A percentile compares a stretch with the other conserved stretches of the same genome.
These are phyloP conservation scores for Anthostomella pinea DNA, from an alignment of 2,329 filamentous ascomycete species.

Conservation along the genomic window DNA sequence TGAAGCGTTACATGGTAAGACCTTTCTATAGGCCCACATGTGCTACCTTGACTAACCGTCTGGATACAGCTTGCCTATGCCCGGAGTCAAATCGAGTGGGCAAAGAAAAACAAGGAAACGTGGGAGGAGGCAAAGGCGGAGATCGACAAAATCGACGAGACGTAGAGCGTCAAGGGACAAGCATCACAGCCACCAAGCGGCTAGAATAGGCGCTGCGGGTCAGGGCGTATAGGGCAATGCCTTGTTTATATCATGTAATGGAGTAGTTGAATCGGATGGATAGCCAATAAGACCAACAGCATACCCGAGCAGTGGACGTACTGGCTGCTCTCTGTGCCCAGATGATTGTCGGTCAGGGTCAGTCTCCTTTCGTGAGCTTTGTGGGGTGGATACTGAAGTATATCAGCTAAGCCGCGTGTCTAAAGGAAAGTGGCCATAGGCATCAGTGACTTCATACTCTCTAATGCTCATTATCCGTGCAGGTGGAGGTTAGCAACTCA, in stretches of 20 bases:
- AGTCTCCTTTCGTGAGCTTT: too few relatives aligned
- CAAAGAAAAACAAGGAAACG: constrained; percentile 82
- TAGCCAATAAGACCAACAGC: constrained; percentile 5
- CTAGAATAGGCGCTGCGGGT: background rate
- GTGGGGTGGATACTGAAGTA: too few relatives aligned
- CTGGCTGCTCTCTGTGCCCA: too few relatives aligned
- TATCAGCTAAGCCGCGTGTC: too few relatives aligned
- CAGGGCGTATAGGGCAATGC: background rate
- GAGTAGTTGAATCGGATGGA: constrained; percentile 2
- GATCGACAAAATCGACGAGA: constrained; percentile 79
- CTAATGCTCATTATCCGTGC: too few relatives aligned
- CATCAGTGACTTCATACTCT: too few relatives aligned
- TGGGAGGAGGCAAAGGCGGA: constrained; percentile 90
- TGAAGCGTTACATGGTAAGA: constrained; percentile 91
- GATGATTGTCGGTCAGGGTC: too few relatives aligned
- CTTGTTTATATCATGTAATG: background rate
- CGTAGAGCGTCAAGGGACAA: constrained; percentile 32
- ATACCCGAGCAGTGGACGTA: too few relatives aligned
- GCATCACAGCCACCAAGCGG: background rate
- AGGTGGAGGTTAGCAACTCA: too few relatives aligned
- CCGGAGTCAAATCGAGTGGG: constrained; percentile 91
- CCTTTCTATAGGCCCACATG: background rate
- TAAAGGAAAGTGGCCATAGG: too few relatives aligned
- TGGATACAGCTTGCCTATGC: constrained; percentile 76
- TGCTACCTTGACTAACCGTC: constrained; percentile 10